Conservation (phyloP, 2,329 filamentous ascomycete species). For the Cytospora piceicola region DNA sequence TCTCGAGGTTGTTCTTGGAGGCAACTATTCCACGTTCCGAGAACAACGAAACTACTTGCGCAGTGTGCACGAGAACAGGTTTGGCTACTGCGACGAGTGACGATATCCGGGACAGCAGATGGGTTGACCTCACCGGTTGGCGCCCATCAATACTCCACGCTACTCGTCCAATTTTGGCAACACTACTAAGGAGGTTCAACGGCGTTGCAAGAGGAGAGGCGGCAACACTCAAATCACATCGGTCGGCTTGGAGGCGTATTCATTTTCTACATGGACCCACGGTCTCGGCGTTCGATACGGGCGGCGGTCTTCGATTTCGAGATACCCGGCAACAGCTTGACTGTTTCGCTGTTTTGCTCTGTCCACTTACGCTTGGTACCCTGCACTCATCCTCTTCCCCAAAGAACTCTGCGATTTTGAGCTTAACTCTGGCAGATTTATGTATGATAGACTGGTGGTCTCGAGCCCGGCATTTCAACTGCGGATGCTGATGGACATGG, state of each 20-base stretch:
- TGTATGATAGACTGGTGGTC: constrained; percentile 29
- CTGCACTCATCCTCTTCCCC: constrained; percentile 16
- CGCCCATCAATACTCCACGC: not conserved
- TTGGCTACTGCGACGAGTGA: constrained; percentile 42
- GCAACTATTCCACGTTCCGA: constrained; percentile 77
- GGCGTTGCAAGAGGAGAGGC: constrained; percentile 6
- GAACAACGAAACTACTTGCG: constrained; percentile 68
- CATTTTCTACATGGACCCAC: constrained; percentile 4
- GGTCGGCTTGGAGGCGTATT: constrained; percentile 8
- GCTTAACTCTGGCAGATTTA: constrained; percentile 32
- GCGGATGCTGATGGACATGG: constrained; percentile 16
- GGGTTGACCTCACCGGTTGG: not conserved
- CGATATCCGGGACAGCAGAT: not conserved
- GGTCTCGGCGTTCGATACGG: constrained; percentile 27
- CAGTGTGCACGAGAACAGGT: constrained; percentile 51
- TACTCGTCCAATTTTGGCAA: not conserved
- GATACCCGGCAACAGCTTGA: constrained; percentile 29
- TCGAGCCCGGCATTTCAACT: constrained; percentile 17
- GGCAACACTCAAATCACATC: not conserved
- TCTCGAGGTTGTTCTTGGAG: constrained; percentile 72
- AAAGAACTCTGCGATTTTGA: constrained; percentile 21
- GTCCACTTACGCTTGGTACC: constrained; percentile 18
- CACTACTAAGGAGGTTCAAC: not conserved
- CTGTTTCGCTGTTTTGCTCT: constrained; percentile 20
- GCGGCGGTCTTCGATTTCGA: constrained; percentile 21